These are phyloP conservation scores for Didymella lethalis DNA, from an alignment of 2,329 filamentous ascomycete species.

Conservation along the genomic window DNA sequence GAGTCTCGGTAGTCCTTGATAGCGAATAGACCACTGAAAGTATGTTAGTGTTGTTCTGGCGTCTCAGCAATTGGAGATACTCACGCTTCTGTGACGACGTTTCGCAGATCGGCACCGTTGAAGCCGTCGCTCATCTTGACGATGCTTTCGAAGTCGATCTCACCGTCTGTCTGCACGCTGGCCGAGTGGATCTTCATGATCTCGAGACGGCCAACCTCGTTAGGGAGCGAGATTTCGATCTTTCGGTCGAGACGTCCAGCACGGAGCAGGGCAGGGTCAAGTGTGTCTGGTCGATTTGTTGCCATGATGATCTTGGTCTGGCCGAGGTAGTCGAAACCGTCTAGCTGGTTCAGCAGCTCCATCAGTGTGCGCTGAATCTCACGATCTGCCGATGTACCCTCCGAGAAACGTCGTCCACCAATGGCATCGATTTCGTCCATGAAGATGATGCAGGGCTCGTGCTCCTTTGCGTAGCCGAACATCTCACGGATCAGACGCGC, in stretches of 20 bases:
- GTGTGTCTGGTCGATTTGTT: conserved; percentile 94
- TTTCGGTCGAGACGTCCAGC: conserved; percentile 95
- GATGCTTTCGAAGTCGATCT: conserved; percentile 98
- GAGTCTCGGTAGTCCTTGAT: conserved; percentile 98
- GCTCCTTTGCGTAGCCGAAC: conserved; percentile 99
- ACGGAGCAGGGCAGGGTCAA: conserved; percentile 90
- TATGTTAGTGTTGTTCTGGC: conserved; percentile 33
- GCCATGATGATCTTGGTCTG: conserved; percentile 99
- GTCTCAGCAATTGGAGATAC: conserved; percentile 50
- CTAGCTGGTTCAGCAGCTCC: conserved; percentile 97
- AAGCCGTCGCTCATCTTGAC: conserved; percentile 99
- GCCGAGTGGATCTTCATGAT: conserved; percentile 97
- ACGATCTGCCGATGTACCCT: conserved; percentile 95
- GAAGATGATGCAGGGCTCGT: conserved; percentile 99
- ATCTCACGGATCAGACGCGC: conserved; percentile 97
- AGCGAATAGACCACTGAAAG: conserved; percentile 81
- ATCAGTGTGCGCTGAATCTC: conserved; percentile 98
- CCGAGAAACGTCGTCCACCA: conserved; percentile 93
- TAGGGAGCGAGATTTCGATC: conserved; percentile 96
- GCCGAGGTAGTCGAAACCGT: conserved; percentile 98
- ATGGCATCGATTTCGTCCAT: conserved; percentile 99
- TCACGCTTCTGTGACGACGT: conserved; percentile 98
- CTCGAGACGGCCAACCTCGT: conserved; percentile 94
- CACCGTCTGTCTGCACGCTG: conserved; percentile 86
- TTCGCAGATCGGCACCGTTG: conserved; percentile 96